Evolutionary conservation across 108 stramenopile genomes (phyloP).

Genomic region (Asterionellopsis glacialis): DNA sequence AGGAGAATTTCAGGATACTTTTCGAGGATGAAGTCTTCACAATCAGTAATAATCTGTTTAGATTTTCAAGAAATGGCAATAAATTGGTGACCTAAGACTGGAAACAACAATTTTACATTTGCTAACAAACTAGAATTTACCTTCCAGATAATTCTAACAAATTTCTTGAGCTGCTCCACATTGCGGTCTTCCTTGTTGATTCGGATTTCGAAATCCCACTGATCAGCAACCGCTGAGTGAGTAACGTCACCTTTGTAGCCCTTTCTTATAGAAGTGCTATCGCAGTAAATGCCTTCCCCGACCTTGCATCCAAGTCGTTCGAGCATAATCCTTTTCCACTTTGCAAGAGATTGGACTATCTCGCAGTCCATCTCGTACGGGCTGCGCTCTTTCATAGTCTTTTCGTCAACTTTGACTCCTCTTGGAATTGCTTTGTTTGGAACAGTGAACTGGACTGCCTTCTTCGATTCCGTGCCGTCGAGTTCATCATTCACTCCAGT

Average conservation of each 20-base stretch:
- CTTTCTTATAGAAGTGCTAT: conserved; percentile 35
- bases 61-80: too few relatives aligned
- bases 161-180: conserved; percentile 29
- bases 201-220: conserved; percentile 50
- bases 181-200: conserved; percentile 37
- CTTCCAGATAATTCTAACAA: conserved; percentile 40
- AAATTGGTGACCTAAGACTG: too few relatives aligned
- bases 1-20: conserved; percentile 40
- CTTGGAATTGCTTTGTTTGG: conserved; percentile 33
- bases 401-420: conserved; percentile 15
- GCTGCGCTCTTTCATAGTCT: background rate
- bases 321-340: conserved; percentile 53
- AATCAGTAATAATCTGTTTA: conserved; percentile 30
- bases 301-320: conserved; percentile 26
- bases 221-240: conserved; percentile 41
- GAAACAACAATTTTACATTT: too few relatives aligned
- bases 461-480: conserved; percentile 37
- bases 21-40: conserved; percentile 34
- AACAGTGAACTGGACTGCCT: conserved; percentile 25
- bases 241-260: conserved; percentile 53
- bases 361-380: conserved; percentile 27
- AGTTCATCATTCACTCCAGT: conserved; percentile 53
- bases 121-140: too few relatives aligned
- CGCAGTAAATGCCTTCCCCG: conserved; percentile 41
- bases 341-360: conserved; percentile 44